phyloP scores from a whole-genome alignment of 2,329 filamentous ascomycete genomes.

The Colletotrichum liriopes region DNA sequence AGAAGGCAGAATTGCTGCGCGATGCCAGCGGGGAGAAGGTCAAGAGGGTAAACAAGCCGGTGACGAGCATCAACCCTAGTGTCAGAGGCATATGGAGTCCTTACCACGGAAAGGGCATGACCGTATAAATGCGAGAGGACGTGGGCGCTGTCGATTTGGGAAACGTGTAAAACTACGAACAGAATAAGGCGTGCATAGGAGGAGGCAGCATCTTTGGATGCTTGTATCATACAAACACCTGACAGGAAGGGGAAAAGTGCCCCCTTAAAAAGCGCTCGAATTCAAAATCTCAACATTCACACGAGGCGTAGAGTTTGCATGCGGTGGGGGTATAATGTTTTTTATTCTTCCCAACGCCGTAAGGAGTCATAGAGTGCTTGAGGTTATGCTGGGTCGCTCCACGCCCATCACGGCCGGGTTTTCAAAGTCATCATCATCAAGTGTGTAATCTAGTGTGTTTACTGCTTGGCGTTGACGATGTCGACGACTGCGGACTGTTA shows the following conservation, averaged over 20 bases:
- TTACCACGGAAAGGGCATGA: slow-evolving; percentile 74
- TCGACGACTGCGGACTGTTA: slow-evolving; percentile 64
- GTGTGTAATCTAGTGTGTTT: slow-evolving; percentile 47
- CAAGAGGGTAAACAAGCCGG: slow-evolving; percentile 74
- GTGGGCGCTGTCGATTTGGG: slow-evolving; percentile 15
- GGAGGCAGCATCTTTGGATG: slow-evolving; percentile 18
- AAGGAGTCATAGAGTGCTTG: not conserved
- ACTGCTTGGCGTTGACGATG: slow-evolving; percentile 72
- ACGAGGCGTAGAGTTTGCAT: not conserved
- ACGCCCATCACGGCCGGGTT: slow-evolving; percentile 14
- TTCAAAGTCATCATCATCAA: slow-evolving; percentile 40
- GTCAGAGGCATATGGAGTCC: slow-evolving; percentile 81
- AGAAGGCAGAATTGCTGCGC: slow-evolving; percentile 82
- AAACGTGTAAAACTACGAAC: slow-evolving; percentile 32
- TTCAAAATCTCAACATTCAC: slow-evolving; percentile 25
- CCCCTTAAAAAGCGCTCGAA: slow-evolving; percentile 30
- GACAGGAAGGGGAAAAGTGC: slow-evolving; percentile 25
- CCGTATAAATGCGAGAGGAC: slow-evolving; percentile 58
- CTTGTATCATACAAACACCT: slow-evolving; percentile 39
- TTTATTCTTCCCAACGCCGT: slow-evolving; percentile 26
- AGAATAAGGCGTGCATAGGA: slow-evolving; percentile 21
- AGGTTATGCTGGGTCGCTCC: not conserved
- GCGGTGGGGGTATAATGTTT: slow-evolving; percentile 30
- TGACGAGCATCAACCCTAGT: slow-evolving; percentile 75
- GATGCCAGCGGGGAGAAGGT: slow-evolving; percentile 84